phyloP scores from a whole-genome alignment of 305 asterid species.

The Fraxinus xanthoxyloides region DNA sequence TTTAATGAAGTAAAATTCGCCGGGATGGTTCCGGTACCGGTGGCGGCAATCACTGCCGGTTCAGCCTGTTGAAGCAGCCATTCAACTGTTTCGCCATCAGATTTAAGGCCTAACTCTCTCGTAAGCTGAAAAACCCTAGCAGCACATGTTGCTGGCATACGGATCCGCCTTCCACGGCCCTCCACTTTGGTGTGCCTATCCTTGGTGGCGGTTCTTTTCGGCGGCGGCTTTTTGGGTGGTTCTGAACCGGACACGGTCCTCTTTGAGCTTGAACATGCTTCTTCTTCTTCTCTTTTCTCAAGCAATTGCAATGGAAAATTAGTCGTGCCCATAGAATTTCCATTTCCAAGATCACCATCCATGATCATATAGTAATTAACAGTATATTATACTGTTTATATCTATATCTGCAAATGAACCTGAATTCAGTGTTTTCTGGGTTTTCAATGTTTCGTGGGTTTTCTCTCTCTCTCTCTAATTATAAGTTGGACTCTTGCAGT shows the following conservation, averaged over 20 bases:
- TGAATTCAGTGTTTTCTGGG: slow-evolving; percentile 37
- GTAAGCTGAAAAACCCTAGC: slow-evolving; percentile 81
- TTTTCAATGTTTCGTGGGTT: slow-evolving; percentile 1
- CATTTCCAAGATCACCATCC: slow-evolving; percentile 34
- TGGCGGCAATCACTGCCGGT: slow-evolving; percentile 72
- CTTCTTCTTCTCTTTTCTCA: slow-evolving; percentile 36
- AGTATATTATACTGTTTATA: slow-evolving; percentile 14
- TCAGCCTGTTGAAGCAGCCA: slow-evolving; percentile 82
- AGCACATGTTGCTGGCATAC: slow-evolving; percentile 75
- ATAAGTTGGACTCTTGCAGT: slow-evolving; percentile 17
- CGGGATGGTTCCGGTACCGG: slow-evolving; percentile 77
- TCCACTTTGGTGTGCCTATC: slow-evolving; percentile 72
- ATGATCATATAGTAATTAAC: slow-evolving; percentile 28
- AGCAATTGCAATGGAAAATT: slow-evolving; percentile 54
- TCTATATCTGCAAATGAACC: slow-evolving; percentile 25
- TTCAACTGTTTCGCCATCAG: slow-evolving; percentile 69
- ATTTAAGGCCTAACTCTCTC: slow-evolving; percentile 58
- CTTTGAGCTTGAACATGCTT: slow-evolving; percentile 23
- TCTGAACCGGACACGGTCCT: slow-evolving; percentile 9
- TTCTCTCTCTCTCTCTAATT: background rate
- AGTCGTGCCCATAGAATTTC: slow-evolving; percentile 27
- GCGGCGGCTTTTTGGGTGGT: slow-evolving; percentile 32
- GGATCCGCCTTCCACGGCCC: slow-evolving; percentile 72
- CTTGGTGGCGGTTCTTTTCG: slow-evolving; percentile 47
- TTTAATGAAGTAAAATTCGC: slow-evolving; percentile 61